Base-by-base conservation (phyloP, 1,284 basidiomycete species). In the Melampsora americana region DNA sequence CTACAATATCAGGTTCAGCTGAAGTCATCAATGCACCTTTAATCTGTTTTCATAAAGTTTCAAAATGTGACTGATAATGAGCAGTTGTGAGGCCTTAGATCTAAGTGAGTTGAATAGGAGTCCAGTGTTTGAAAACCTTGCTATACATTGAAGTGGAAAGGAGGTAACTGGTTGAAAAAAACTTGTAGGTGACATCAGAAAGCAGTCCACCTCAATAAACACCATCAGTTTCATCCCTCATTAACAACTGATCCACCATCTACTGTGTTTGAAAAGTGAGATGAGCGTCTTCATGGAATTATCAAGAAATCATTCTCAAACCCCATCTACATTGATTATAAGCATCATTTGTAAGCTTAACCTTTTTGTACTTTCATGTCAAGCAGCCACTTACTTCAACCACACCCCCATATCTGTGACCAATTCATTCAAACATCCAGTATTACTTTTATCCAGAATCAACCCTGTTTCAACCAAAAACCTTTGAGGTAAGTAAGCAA, bases 91-190 rank as follows among this genome's bases (percentile, higher is more conserved):
- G 53, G 16, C 50, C 50, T 3, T 26, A 20, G n/a, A 69, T 69
- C 32, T 30, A 69, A 9, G 68, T 20, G 12, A 69, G 68, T 60
- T 69, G 50, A 5, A 69, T 32, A 4, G 68, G 68, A 18, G 59
- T 42, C 68, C 68, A 69, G 26, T 56, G 3, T 20, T 5, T 14
- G n/a, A 60, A 4, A 5, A 18, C 18, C 32, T 26, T n/a, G n/a
- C 50, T 50, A 35, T 28, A 69, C 67, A 69, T 69, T 32, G 28
- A 50, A n/a, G 26, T 69, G 5, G 53, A 26, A 5, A 69, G 35
- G 2, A 69, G n/a, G 26, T 53, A 56, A 6, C 50, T 50, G 23
- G 7, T 69, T 50, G 50, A 26, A 42, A 69, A 69, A 23, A 60
- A 60, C 6, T 30, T 20, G 46, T 67, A 67, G n/a, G 64, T 66